Base-by-base conservation (phyloP, 2,329 filamentous ascomycete genomes). In the Bipolaris zeicola region DNA sequence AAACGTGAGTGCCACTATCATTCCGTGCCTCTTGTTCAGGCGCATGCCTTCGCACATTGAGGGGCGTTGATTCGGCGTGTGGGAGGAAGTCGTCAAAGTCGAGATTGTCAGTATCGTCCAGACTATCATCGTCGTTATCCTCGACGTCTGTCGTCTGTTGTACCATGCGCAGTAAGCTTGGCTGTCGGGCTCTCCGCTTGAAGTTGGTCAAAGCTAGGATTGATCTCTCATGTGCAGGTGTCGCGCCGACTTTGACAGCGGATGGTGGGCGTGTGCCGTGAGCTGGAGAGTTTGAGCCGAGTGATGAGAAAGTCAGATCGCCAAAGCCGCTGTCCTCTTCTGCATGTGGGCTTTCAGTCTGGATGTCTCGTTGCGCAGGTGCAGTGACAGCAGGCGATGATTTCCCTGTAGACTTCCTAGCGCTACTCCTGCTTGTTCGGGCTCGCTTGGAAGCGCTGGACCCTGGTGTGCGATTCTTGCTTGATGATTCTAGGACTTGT, bases 51-150 rank as follows among this genome's bases (percentile, higher is more conserved):
- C 64, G 61, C 18, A 82, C 75, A 55, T 85, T 83, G 24, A 89
- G 67, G 3, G 88, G 88, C 6, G 89, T 91, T 14, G 87, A 88
- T 75, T 89, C 87, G 26, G 86, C 87, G 54, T 90, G 87, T 0
- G 82, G 88, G 49, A 79, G 82, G 67, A 85, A 88, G 63, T 73
- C 69, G 44, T 74, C 70, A 16, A 73, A 66, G 46, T 72, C 70
- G n/a, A 73, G 63, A 20, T 72, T 67, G 44, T 63, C 67, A 14
- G 68, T 66, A 71, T 79, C 46, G 73, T 83, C 65, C 75, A 83
- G 61, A 75, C 81, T 52, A 75, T 76, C 48, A 73, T 78, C 3
- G 73, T 77, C 34, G 16, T 77, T 75, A 31, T 83, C 81, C 20
- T 83, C 78, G 10, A 79, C 75, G 51, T 77, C 72, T 38, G 72